phyloP scores from a whole-genome alignment of 768 basidiomycete species.

The Pholiota conissans region DNA sequence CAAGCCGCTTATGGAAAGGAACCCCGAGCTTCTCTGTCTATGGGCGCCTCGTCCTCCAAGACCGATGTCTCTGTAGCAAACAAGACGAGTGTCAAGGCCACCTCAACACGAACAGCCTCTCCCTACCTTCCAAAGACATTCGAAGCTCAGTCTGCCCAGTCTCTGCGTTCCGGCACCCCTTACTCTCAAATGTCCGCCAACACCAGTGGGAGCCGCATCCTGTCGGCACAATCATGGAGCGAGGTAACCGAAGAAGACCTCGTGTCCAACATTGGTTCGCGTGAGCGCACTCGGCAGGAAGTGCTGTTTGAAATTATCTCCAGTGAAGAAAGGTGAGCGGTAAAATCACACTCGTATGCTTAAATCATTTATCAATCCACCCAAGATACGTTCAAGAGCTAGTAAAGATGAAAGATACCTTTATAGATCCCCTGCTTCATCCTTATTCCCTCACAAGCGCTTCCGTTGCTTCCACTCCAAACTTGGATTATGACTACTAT shows the following conservation, averaged over 20 bases:
- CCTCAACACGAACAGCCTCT: conserved; percentile 63
- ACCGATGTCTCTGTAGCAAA: conserved; percentile 51
- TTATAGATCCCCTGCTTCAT: conserved; percentile 87
- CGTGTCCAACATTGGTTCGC: conserved; percentile 88
- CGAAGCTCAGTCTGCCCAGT: conserved; percentile 57
- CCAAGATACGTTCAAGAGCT: conserved; percentile 90
- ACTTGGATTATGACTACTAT: conserved; percentile 70
- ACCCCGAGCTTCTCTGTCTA: conserved; percentile 64
- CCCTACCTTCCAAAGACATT: conserved; percentile 57
- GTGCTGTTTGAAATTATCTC: conserved; percentile 96
- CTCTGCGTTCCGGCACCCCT: conserved; percentile 78
- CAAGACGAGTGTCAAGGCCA: conserved; percentile 46
- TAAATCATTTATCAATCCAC: conserved; percentile 12
- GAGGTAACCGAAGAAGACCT: conserved; percentile 94
- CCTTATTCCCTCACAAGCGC: conserved; percentile 58
- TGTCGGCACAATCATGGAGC: conserved; percentile 85
- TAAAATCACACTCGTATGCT: conserved; percentile 4
- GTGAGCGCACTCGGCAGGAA: conserved; percentile 94
- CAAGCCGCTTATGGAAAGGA: conserved; percentile 74
- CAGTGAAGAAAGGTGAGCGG: conserved; percentile 84
- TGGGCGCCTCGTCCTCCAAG: conserved; percentile 63
- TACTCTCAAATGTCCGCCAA: conserved; percentile 76
- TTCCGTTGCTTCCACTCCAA: conserved; percentile 56
- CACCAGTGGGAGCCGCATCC: conserved; percentile 66
- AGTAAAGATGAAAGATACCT: conserved; percentile 89